These are phyloP conservation scores for Metarhizium robertsii DNA, from an alignment of 2,329 filamentous ascomycete species.

Conservation along the genomic window DNA sequence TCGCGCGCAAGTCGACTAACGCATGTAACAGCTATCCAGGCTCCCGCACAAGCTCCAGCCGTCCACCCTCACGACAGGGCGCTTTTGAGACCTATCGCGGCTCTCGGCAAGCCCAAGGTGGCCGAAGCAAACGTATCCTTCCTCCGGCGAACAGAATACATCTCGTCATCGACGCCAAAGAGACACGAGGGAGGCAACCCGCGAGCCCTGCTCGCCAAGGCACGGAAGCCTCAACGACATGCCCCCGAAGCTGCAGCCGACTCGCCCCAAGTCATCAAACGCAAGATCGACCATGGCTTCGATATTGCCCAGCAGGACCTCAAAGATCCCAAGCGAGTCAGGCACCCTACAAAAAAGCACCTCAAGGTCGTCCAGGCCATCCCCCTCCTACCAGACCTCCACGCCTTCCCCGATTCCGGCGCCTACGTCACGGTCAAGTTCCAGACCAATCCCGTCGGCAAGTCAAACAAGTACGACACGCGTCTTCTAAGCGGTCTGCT, in stretches of 20 bases:
- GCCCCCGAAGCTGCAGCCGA: slow-evolving; percentile 52
- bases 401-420: slow-evolving; percentile 60
- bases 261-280: slow-evolving; percentile 57
- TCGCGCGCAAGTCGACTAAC: slow-evolving; percentile 5
- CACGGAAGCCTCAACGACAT: slow-evolving; percentile 25
- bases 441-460: slow-evolving; percentile 51
- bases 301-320: slow-evolving; percentile 43
- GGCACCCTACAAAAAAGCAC: slow-evolving; percentile 49
- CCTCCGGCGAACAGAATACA: slow-evolving; percentile 92
- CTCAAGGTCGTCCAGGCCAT: slow-evolving; percentile 50
- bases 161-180: slow-evolving; percentile 53
- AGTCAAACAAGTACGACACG: slow-evolving; percentile 42
- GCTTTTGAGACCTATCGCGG: slow-evolving; percentile 73
- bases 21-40: slow-evolving; percentile 60
- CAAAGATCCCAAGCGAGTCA: slow-evolving; percentile 43
- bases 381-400: slow-evolving; percentile 55
- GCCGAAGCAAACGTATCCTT: slow-evolving; percentile 79
- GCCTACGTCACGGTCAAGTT: slow-evolving; percentile 64
- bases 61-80: slow-evolving; percentile 77
- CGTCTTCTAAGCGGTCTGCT: slow-evolving; percentile 54
- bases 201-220: slow-evolving; percentile 24
- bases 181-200: slow-evolving; percentile 37
- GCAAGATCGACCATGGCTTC: slow-evolving; percentile 56
- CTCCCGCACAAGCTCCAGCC: slow-evolving; percentile 58
- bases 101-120: slow-evolving; percentile 74